Percentiles rank a stretch among this genome's conserved stretches.
Conservation (phyloP, 768 basidiomycete genomes). For the Cubamyces sp. region DNA sequence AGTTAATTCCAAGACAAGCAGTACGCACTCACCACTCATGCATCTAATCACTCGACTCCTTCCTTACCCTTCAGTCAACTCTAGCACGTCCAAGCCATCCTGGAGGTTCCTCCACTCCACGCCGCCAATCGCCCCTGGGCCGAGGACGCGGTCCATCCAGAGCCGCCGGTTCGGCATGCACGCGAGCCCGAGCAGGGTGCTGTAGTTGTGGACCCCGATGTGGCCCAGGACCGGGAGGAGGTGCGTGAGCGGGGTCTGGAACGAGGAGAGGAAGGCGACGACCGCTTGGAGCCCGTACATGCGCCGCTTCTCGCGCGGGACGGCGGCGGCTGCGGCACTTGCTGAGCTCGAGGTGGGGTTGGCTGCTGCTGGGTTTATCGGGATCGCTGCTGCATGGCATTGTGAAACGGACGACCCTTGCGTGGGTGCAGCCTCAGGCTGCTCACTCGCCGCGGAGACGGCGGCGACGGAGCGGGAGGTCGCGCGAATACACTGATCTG, state of each 20-base stretch:
- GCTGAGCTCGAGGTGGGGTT: background rate
- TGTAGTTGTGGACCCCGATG: background rate
- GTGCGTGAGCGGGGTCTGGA: slow-evolving; percentile 2
- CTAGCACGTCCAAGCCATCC: background rate
- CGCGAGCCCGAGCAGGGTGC: background rate
- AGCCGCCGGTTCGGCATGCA: background rate
- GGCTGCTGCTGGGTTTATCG: no score
- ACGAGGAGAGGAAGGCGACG: slow-evolving; percentile 6
- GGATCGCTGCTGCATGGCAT: no score
- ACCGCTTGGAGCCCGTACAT: background rate
- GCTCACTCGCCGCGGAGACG: no score
- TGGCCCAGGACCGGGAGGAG: slow-evolving; percentile 1
- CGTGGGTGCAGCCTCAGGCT: no score
- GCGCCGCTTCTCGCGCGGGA: no score
- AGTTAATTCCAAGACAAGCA: no score
- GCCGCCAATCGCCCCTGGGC: background rate
- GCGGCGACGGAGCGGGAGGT: no score
- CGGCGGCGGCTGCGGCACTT: background rate
- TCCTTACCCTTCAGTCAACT: background rate
- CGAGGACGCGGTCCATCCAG: slow-evolving; percentile 3
- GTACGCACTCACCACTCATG: background rate
- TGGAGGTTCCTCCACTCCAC: slow-evolving; percentile 3
- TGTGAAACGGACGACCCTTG: no score
- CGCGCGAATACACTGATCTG: no score
- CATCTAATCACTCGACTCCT: background rate